Evolutionary conservation across 306 rosid genomes (phyloP), one percentile per base, ranked within the genome.

Genomic region (Vachellia collinsii): DNA sequence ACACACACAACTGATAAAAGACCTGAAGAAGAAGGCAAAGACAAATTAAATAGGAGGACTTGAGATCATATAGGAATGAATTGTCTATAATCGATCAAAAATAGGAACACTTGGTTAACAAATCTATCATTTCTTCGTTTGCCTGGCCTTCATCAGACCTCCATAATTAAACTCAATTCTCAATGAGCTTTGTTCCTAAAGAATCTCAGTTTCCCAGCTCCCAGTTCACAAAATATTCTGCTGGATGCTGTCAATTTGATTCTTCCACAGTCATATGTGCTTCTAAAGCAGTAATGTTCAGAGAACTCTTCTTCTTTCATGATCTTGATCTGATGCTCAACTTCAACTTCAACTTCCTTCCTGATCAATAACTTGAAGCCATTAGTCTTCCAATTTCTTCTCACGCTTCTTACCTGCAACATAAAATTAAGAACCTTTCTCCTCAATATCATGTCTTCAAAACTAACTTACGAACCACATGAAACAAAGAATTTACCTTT

Each of bases 331-430:
- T 77, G 39, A 56, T 51, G 36, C 71, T 69, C 9, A 34, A 77
- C 68, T 59, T 25, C 67, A 70, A 58, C 74, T 43, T 25, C 70
- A 70, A 51, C 77, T 48, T 13, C 44, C 79, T 80, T 77, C 39
- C 47, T 39, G 56, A 46, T 14, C n/a, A 14, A 58, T 81, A 59
- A 64, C 23, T 65, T n/a, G 20, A 20, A 42, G 74, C 4, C 11
- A 5, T 70, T 44, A 53, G 53, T 80, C 72, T 77, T 77, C 54
- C 59, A 72, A 56, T 67, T 84, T 80, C 81, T 85, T 89, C 76
- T 88, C 90, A 48, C 65, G 79, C 89, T 78, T 93, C 79, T 88
- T 91, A 59, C 90, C 96, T 93, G 89, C 85, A 83, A 71, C 75
- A 75, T 74, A 76, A 77, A 37, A 76, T 71, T 34, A 20, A 20